Base-by-base conservation (phyloP, 2,329 filamentous ascomycete species). In the Fusarium sp. region DNA sequence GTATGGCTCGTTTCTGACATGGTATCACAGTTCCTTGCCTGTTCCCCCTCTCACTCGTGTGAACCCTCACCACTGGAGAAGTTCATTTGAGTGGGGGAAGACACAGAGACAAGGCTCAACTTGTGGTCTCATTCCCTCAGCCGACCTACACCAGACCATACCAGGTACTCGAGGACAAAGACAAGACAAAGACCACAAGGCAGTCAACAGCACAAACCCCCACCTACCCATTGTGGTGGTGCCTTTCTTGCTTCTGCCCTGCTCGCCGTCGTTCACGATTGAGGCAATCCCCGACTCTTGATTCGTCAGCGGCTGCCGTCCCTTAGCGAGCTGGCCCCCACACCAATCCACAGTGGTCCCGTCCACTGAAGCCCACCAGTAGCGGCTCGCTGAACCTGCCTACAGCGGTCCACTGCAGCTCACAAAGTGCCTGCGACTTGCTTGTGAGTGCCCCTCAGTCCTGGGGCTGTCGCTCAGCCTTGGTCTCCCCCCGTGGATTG, bases 361-460 rank as follows among this genome's bases (percentile, higher is more conserved):
- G 27, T 52, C 48, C 48, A 52, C 48, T 52, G 48, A 52, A 31
- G 24, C 48, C 48, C 16, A 52, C 48, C 48, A 52, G 48, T 52
- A 52, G 18, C 10, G 11, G 48, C 9, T 31, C 48, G 27, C 48
- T 52, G 48, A 52, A 31, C 48, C 24, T 52, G 24, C 45, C 62
- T 52, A 45, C 48, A 24, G 35, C 14, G 18, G 50, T 43, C 67
- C 65, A 56, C 58, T 61, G 63, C 64, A 64, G 56, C 14, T 50
- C 37, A 52, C 54, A 29, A 41, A 65, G 24, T 70, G 63, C 61
- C 64, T 54, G 60, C 65, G 69, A 69, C 45, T 48, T 50, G 45
- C 45, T 50, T 50, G 45, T 50, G 45, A 74, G 54, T 72, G 68
- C 74, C 74, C 74, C 74, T 76, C 74, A 65, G 74, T 69, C 64